A percentile compares a stretch with the other conserved stretches of the same genome.
phyloP scores from a whole-genome alignment of 441 rosid genomes.

The Croton setiger region DNA sequence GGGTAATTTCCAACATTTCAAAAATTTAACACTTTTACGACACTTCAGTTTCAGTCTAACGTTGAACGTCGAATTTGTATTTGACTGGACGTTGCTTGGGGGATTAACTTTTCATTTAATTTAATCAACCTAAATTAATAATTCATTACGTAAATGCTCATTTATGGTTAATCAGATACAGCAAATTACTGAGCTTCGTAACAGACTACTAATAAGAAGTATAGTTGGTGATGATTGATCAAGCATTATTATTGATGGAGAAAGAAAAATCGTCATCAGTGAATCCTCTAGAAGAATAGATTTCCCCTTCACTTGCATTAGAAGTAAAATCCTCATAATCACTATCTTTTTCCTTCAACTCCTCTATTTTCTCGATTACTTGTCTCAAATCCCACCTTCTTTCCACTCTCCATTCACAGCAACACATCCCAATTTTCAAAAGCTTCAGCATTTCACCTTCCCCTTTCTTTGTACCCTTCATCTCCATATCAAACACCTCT shows the following conservation, averaged over 20 bases:
- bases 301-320: constrained; percentile 50
- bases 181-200: too few species aligned
- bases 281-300: constrained; percentile 50
- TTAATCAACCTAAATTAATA: too few species aligned
- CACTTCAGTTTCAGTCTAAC: too few species aligned
- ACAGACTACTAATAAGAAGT: too few species aligned
- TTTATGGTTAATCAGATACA: too few species aligned
- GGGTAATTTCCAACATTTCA: too few species aligned
- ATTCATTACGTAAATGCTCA: too few species aligned
- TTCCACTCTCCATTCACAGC: constrained; percentile 73
- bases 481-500: constrained; percentile 81
- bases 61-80: too few species aligned
- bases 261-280: constrained; percentile 62
- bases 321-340: constrained; percentile 56
- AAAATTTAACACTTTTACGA: too few species aligned
- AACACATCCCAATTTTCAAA: constrained; percentile 80
- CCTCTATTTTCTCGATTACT: constrained; percentile 52
- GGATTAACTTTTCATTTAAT: too few species aligned
- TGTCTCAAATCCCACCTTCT: constrained; percentile 67
- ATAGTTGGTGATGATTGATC: too few species aligned
- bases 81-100: too few species aligned
- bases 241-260: constrained; percentile 32
- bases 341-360: constrained; percentile 51
- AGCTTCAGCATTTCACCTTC: constrained; percentile 79
- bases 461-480: constrained; percentile 52